Conservation (phyloP, 2,329 filamentous ascomycete genomes). For the Sporothrix dimorphospora region DNA sequence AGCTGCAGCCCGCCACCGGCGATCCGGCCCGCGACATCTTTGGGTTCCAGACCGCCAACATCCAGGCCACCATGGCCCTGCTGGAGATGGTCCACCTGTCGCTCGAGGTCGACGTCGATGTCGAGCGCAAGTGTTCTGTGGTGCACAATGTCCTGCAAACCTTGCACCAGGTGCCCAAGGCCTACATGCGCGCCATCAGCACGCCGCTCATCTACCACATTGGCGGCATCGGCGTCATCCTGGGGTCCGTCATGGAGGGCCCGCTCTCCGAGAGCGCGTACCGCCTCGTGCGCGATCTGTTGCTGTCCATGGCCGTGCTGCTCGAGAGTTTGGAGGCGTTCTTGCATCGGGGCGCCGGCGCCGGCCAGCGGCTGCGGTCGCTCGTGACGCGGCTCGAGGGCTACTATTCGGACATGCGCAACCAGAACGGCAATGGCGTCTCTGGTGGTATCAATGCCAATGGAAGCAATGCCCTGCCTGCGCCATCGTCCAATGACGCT, state of each 20-base stretch:
- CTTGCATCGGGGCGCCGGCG: conserved; percentile 30
- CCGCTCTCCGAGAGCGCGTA: conserved; percentile 39
- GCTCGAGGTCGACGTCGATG: conserved; percentile 36
- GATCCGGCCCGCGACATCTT: conserved; percentile 40
- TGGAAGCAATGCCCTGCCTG: neutral
- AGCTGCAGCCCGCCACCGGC: conserved; percentile 37
- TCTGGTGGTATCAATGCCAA: neutral
- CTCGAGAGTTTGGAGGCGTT: conserved; percentile 36
- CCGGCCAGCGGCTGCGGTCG: conserved; percentile 30
- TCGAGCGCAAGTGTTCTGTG: conserved; percentile 40
- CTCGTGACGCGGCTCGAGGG: conserved; percentile 31
- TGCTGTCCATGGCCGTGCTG: conserved; percentile 41
- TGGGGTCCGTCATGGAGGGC: conserved; percentile 42
- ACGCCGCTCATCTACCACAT: conserved; percentile 43
- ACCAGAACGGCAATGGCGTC: conserved; percentile 7
- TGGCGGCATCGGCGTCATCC: conserved; percentile 42
- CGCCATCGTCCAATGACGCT: neutral
- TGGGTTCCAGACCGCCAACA: conserved; percentile 45
- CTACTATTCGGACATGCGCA: conserved; percentile 27
- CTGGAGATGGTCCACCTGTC: conserved; percentile 41
- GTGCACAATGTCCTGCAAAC: conserved; percentile 39
- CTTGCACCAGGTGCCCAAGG: conserved; percentile 38
- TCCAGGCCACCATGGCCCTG: conserved; percentile 42
- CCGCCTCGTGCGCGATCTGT: conserved; percentile 37
- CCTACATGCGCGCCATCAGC: conserved; percentile 40